Conservation (phyloP, 2,329 filamentous ascomycete genomes). For the Helminthosporium solani region DNA sequence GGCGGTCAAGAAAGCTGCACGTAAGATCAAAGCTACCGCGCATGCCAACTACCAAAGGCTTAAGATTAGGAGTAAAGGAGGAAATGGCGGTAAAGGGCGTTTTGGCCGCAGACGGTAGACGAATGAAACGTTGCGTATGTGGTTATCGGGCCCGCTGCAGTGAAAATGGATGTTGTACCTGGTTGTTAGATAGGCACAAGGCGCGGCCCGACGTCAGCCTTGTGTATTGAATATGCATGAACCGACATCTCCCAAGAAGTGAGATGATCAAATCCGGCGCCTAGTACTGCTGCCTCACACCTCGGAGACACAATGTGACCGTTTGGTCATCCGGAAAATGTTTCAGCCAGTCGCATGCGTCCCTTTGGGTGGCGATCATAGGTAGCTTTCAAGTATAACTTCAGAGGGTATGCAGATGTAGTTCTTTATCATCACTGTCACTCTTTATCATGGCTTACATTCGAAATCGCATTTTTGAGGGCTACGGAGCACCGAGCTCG, state of each 20-base stretch:
- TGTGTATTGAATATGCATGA: not conserved
- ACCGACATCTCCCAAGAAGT: not conserved
- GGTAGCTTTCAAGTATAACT: not conserved
- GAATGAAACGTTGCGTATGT: conserved; percentile 5
- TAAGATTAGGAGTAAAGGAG: conserved; percentile 54
- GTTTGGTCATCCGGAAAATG: conserved; percentile 27
- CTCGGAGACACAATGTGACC: conserved; percentile 29
- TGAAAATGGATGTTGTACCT: not conserved
- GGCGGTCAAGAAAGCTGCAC: conserved; percentile 41
- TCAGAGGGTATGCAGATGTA: not conserved
- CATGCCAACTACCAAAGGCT: conserved; percentile 52
- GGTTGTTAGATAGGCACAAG: not conserved
- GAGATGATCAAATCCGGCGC: not conserved
- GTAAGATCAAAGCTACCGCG: conserved; percentile 49
- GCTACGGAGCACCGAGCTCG: conserved; percentile 17
- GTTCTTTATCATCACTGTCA: not conserved
- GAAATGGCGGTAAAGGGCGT: conserved; percentile 42
- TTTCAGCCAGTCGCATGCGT: conserved; percentile 4
- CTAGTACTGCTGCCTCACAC: conserved; percentile 12
- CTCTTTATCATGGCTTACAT: conserved; percentile 32
- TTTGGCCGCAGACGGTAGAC: conserved; percentile 38
- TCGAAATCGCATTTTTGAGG: conserved; percentile 39
- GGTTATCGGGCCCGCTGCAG: conserved; percentile 5
- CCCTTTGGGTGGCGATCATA: conserved; percentile 15
- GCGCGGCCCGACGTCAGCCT: conserved; percentile 6